A percentile compares a stretch with the other conserved stretches of the same genome.
phyloP scores from a whole-genome alignment of 75 land plant genomes.

The Pinus tabuliformis region DNA sequence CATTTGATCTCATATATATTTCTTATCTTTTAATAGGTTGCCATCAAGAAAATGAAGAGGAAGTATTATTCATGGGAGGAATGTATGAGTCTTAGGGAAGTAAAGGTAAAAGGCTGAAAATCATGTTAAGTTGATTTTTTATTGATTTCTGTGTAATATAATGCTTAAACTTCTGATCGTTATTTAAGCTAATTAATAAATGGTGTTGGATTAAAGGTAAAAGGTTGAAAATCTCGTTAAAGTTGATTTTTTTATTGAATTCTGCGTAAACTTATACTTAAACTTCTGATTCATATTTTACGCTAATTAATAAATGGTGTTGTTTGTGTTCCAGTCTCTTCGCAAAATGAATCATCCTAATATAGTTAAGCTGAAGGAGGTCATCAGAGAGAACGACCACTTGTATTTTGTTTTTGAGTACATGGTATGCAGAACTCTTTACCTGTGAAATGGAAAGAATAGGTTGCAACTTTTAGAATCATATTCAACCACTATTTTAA shows the following conservation, averaged over 20 bases:
- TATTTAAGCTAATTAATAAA: not conserved
- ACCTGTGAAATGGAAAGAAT: not conserved
- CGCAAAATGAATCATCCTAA: constrained; percentile 91
- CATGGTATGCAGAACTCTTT: constrained; percentile 55
- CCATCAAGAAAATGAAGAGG: constrained; percentile 96
- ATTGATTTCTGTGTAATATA: not conserved
- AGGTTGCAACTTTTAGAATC: not conserved
- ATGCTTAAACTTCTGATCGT: not conserved
- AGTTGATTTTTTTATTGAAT: not conserved
- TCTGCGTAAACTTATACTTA: not conserved
- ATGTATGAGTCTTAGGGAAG: constrained; percentile 95
- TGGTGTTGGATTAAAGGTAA: constrained; percentile 56
- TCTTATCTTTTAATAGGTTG: constrained; percentile 52
- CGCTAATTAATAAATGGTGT: not conserved
- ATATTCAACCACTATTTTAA: not conserved
- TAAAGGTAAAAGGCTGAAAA: constrained; percentile 55
- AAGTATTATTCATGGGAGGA: constrained; percentile 97
- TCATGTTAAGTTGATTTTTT: not conserved
- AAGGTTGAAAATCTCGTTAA: not conserved
- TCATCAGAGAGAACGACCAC: constrained; percentile 83
- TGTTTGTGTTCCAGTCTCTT: constrained; percentile 59
- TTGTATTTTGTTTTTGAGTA: constrained; percentile 95
- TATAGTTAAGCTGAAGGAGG: constrained; percentile 98
- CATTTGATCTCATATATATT: not conserved
- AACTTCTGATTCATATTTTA: not conserved